Conservation (phyloP, 2,329 filamentous ascomycete species). For the Penicillium sp. region DNA sequence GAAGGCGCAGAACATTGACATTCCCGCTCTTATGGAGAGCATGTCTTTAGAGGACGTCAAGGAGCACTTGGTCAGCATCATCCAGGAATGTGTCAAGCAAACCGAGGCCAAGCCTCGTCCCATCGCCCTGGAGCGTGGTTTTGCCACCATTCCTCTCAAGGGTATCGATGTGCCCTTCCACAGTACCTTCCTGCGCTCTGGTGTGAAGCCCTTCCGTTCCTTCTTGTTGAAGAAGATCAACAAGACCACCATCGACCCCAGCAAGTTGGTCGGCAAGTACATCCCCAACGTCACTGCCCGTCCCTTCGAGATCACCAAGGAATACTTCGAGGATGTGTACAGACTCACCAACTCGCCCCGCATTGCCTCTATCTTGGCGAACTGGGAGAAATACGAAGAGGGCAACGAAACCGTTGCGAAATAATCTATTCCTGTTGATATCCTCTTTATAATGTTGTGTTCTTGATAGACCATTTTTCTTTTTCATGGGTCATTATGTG, state of each 20-base stretch:
- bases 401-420: constrained; percentile 25
- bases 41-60: constrained; percentile 88
- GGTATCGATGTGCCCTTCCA: constrained; percentile 99
- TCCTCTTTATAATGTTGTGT: constrained; percentile 18
- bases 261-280: constrained; percentile 96
- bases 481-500: constrained; percentile 22
- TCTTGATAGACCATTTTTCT: constrained; percentile 19
- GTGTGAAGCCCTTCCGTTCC: constrained; percentile 97
- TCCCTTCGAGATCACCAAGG: constrained; percentile 93
- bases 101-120: constrained; percentile 86
- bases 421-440: constrained; percentile 18
- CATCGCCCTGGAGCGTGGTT: constrained; percentile 86
- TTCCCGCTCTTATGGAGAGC: constrained; percentile 84
- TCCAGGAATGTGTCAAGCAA: constrained; percentile 79
- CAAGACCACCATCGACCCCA: constrained; percentile 96
- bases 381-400: constrained; percentile 72
- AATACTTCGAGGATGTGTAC: constrained; percentile 99
- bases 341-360: constrained; percentile 76
- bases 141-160: constrained; percentile 92
- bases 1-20: constrained; percentile 96
- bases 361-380: constrained; percentile 63
- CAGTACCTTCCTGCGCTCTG: constrained; percentile 94
- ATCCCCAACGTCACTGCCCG: constrained; percentile 97
- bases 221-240: constrained; percentile 99
- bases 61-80: constrained; percentile 83